These are phyloP conservation scores for Talaromyces sp. DNA, from an alignment of 2,329 filamentous ascomycete genomes.

Conservation along the genomic window DNA sequence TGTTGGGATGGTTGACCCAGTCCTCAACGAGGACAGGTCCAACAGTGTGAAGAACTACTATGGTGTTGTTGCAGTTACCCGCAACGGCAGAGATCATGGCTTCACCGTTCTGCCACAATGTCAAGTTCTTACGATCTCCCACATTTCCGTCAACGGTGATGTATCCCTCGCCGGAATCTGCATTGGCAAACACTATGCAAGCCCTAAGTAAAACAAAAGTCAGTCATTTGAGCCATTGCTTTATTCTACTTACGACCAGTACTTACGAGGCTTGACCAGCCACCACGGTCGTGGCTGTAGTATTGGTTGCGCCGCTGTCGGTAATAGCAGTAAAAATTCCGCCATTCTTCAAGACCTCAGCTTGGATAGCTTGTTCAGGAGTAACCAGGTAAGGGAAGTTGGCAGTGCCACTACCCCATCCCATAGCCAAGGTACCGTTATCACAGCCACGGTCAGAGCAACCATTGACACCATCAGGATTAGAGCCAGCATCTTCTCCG, in stretches of 20 bases:
- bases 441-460: conserved; percentile 66
- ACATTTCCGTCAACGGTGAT: conserved; percentile 77
- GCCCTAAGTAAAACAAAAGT: conserved; percentile 31
- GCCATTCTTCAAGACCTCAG: conserved; percentile 64
- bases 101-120: conserved; percentile 81
- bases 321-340: conserved; percentile 59
- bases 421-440: conserved; percentile 62
- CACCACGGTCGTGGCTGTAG: conserved; percentile 50
- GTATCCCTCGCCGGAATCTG: conserved; percentile 81
- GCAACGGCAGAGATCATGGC: conserved; percentile 77
- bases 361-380: conserved; percentile 62
- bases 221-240: neutral
- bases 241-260: neutral
- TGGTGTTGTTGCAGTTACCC: conserved; percentile 76
- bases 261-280: conserved; percentile 49
- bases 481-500: conserved; percentile 78
- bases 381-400: conserved; percentile 64
- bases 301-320: conserved; percentile 54
- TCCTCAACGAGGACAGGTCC: conserved; percentile 75
- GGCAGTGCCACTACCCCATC: conserved; percentile 59
- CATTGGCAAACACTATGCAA: conserved; percentile 82
- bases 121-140: conserved; percentile 90
- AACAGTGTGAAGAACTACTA: conserved; percentile 84
- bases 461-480: conserved; percentile 71
- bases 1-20: conserved; percentile 58